Evolutionary conservation across 1,139 yeast genomes (phyloP), one percentile per base, ranked within the genome.

Genomic region (Debaryomycetaceae sp.): DNA sequence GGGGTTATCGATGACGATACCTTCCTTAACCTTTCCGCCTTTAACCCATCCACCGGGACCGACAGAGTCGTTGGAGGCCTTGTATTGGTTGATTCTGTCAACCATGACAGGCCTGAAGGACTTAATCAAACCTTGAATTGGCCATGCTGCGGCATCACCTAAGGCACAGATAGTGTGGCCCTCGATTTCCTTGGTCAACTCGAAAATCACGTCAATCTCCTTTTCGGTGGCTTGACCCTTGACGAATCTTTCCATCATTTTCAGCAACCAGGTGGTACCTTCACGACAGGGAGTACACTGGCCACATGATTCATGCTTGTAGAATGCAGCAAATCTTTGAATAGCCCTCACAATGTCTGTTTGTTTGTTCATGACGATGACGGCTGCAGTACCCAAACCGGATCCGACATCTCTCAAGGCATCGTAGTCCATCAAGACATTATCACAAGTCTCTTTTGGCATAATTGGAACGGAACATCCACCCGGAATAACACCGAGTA

Each of bases 211-310:
- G 58, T 87, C 95, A 53, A 87, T 87, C 65, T 87, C 95, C 49
- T 79, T 78, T 55, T 76, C 81, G 46, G 78, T 74, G 38, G 94
- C 95, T 70, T 85, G 92, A 37, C 95, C 95, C 44, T 65, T 68
- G 44, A 70, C 77, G 62, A 87, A 78, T 59, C 95, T 78, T 58
- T 83, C 86, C 95, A 87, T 87, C 78, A 86, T 82, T 65, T 79
- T 83, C 46, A 76, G 73, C 50, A 87, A 70, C 86, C 92, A 87
- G 26, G 95, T 83, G 36, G 96, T 87, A 46, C 96, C 96, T 70
- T 87, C 96, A 65, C 96, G 82, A 69, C 96, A 87, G 44, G 96
- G 96, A 13, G 96, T 87, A 72, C 95, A 87, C 69, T 87, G 95
- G 46, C 95, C 95, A 69, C 95, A 87, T 8, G 94, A 84, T 73